These are phyloP conservation scores for Penicillium cinerascens DNA, from an alignment of 495 filamentous ascomycete species.

Conservation along the genomic window DNA sequence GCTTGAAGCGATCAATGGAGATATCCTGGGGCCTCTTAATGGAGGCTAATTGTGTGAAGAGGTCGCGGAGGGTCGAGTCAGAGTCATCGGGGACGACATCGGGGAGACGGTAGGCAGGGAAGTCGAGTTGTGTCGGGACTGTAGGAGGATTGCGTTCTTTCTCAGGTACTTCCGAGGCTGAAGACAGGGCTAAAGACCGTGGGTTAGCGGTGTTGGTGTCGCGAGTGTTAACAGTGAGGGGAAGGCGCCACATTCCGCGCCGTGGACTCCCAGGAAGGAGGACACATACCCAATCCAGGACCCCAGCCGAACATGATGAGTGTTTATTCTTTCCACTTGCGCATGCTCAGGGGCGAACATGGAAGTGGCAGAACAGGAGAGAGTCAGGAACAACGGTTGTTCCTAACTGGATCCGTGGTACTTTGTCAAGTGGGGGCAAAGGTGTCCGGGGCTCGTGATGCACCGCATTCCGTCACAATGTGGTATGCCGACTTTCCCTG, in stretches of 20 bases:
- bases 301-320: conserved; percentile 37
- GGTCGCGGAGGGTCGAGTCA: conserved; percentile 29
- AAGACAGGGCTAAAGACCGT: conserved; percentile 25
- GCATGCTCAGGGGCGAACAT: conserved; percentile 15
- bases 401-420: not conserved
- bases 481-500: not conserved
- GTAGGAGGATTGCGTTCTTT: conserved; percentile 45
- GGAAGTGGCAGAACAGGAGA: conserved; percentile 1
- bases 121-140: conserved; percentile 46
- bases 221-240: not conserved
- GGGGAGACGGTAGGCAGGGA: conserved; percentile 42
- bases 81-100: conserved; percentile 20
- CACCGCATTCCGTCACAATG: not conserved
- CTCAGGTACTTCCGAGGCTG: conserved; percentile 39
- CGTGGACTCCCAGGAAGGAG: not conserved
- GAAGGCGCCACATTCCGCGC: conserved; percentile 11
- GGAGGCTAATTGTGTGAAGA: conserved; percentile 42
- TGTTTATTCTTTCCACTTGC: not conserved
- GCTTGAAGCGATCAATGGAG: conserved; percentile 43
- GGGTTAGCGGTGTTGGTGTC: not conserved
- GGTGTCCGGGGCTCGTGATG: not conserved
- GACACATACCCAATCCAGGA: conserved; percentile 32
- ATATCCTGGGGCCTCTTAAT: conserved; percentile 54
- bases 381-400: not conserved
- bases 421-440: not conserved